These are phyloP conservation scores for Recurvomyces mirabilis DNA, from an alignment of 495 filamentous ascomycete species.

Conservation along the genomic window DNA sequence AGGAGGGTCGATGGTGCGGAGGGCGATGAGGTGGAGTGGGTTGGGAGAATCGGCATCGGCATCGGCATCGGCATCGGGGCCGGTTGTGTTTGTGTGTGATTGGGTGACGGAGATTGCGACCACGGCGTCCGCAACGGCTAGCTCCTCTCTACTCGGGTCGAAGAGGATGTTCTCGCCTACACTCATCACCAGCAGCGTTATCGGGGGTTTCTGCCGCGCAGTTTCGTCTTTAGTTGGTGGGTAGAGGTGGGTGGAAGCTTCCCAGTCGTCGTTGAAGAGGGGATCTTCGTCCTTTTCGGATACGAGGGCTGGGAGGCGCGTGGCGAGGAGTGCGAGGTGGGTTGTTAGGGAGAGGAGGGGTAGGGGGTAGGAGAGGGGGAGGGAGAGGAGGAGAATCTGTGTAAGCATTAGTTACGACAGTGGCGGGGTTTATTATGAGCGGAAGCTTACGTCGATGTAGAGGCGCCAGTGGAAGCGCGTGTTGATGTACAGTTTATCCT, in stretches of 20 bases:
- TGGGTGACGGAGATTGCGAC: slow-evolving; percentile 44
- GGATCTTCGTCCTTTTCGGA: slow-evolving; percentile 88
- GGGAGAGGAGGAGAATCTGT: slow-evolving; percentile 86
- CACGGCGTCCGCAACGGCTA: slow-evolving; percentile 80
- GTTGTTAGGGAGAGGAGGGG: slow-evolving; percentile 87
- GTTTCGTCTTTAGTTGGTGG: slow-evolving; percentile 31
- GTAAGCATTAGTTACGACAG: not conserved
- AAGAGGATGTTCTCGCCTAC: slow-evolving; percentile 86
- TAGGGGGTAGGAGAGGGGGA: slow-evolving; percentile 80
- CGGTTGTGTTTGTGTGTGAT: slow-evolving; percentile 3
- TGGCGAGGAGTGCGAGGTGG: slow-evolving; percentile 85
- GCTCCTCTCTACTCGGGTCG: slow-evolving; percentile 80
- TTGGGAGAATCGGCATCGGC: slow-evolving; percentile 22
- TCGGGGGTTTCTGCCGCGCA: slow-evolving; percentile 47
- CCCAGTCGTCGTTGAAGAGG: slow-evolving; percentile 98
- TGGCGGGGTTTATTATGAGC: too few relatives aligned
- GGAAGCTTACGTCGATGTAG: slow-evolving; percentile 88
- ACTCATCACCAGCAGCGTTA: slow-evolving; percentile 79
- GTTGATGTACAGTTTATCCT: slow-evolving; percentile 68
- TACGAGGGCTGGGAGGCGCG: slow-evolving; percentile 70
- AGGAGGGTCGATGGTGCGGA: slow-evolving; percentile 59
- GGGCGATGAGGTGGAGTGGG: slow-evolving; percentile 36
- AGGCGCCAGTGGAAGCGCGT: slow-evolving; percentile 87
- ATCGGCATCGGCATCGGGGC: not conserved
- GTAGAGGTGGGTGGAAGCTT: slow-evolving; percentile 65